phyloP scores from a whole-genome alignment of 2,329 filamentous ascomycete species.

The Pseudogymnoascus pannorum region DNA sequence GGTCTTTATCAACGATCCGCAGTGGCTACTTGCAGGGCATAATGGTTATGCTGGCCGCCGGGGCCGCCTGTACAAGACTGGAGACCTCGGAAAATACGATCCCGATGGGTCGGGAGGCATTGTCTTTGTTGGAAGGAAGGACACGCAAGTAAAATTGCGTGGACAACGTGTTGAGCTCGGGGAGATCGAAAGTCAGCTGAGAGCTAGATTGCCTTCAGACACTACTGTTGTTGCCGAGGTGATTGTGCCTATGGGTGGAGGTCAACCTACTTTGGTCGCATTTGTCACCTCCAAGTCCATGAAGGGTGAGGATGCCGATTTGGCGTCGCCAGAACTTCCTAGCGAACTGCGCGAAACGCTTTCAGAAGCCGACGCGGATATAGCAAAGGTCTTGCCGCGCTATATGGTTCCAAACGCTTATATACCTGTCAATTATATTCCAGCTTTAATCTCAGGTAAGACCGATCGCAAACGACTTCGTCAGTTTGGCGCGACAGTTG shows the following conservation, averaged over 20 bases:
- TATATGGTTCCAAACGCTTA: slow-evolving; percentile 31
- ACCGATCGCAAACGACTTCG: slow-evolving; percentile 32
- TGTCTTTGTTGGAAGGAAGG: slow-evolving; percentile 54
- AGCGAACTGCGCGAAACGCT: slow-evolving; percentile 17
- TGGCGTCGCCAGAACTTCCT: slow-evolving; percentile 14
- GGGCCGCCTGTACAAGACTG: slow-evolving; percentile 50
- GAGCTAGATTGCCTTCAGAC: slow-evolving; percentile 31
- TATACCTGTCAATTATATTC: slow-evolving; percentile 26
- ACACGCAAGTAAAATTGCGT: slow-evolving; percentile 60
- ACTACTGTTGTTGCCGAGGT: slow-evolving; percentile 28
- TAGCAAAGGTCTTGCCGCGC: slow-evolving; percentile 28
- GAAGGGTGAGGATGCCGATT: slow-evolving; percentile 17
- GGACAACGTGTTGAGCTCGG: slow-evolving; percentile 58
- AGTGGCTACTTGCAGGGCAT: slow-evolving; percentile 41
- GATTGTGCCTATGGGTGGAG: slow-evolving; percentile 23
- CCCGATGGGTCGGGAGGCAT: slow-evolving; percentile 42
- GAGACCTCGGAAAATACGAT: slow-evolving; percentile 50
- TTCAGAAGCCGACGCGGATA: slow-evolving; percentile 12
- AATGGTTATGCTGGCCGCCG: slow-evolving; percentile 29
- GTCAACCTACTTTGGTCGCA: slow-evolving; percentile 28
- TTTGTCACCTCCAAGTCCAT: slow-evolving; percentile 23
- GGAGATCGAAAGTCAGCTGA: slow-evolving; percentile 39
- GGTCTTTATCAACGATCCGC: slow-evolving; percentile 49
- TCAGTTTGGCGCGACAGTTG: slow-evolving; percentile 12
- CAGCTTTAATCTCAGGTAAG: slow-evolving; percentile 28